phyloP scores from a whole-genome alignment of 805 yeast species.

The Metschnikowia arizonensis region DNA sequence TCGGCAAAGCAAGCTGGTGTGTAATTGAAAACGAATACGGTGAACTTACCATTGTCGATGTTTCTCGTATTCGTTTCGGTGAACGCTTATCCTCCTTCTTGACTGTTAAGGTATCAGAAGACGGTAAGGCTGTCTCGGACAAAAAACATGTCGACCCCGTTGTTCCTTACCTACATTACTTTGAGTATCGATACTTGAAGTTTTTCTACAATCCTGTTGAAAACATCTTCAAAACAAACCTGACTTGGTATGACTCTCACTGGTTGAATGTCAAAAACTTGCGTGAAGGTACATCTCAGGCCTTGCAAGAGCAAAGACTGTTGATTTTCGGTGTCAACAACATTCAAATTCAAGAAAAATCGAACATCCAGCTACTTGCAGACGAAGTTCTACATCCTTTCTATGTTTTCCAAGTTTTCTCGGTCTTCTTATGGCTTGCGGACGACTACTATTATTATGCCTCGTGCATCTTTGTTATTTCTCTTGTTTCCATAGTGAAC shows the following conservation, averaged over 20 bases:
- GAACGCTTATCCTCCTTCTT: conserved; percentile 70
- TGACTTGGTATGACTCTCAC: conserved; percentile 77
- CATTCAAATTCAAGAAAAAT: conserved; percentile 71
- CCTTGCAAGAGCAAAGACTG: conserved; percentile 61
- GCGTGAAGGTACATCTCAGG: conserved; percentile 68
- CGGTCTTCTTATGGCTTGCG: conserved; percentile 84
- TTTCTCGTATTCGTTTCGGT: conserved; percentile 60
- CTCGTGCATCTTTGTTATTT: conserved; percentile 81
- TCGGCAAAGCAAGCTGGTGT: conserved; percentile 87
- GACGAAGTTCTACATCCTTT: conserved; percentile 95
- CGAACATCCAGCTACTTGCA: conserved; percentile 57
- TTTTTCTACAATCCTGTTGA: conserved; percentile 83
- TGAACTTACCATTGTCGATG: conserved; percentile 59
- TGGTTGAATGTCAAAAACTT: conserved; percentile 63
- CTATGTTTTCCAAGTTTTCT: conserved; percentile 89
- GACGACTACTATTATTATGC: conserved; percentile 96
- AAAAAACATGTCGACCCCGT: conserved; percentile 50
- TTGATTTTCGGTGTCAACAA: conserved; percentile 75
- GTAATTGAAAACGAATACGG: conserved; percentile 94
- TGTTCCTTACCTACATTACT: conserved; percentile 64
- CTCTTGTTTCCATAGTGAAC: conserved; percentile 72
- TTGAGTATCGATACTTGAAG: conserved; percentile 79
- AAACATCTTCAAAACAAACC: conserved; percentile 78
- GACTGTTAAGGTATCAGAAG: conserved; percentile 21
- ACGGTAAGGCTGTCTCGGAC: conserved; percentile 19